Conservation (phyloP, 2,329 filamentous ascomycete species). For the Magnaporthiopsis rhizophila region DNA sequence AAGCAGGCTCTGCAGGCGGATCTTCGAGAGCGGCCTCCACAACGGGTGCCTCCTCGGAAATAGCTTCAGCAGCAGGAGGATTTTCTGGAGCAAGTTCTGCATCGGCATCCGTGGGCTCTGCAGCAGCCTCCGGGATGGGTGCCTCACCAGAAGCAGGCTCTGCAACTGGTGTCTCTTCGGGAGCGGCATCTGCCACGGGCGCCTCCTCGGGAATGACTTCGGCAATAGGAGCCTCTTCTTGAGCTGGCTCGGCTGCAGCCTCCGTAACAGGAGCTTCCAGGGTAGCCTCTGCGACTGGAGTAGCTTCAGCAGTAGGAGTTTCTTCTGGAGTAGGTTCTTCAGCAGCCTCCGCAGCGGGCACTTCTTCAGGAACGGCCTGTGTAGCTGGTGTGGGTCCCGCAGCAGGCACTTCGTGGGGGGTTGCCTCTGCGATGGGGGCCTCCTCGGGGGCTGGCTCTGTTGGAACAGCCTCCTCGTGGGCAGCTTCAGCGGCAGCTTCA, state of each 20-base stretch:
- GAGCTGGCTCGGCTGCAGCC: neutral
- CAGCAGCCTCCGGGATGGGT: neutral
- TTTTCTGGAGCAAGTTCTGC: neutral
- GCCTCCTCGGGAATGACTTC: neutral
- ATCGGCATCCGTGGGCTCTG: neutral
- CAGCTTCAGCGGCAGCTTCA: neutral
- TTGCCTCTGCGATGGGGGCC: neutral
- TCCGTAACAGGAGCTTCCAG: neutral
- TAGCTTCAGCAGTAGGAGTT: neutral
- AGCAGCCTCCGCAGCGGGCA: constrained; percentile 4
- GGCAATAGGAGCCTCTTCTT: neutral
- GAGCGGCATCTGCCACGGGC: neutral
- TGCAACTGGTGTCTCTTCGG: neutral
- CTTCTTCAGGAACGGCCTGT: constrained; percentile 9
- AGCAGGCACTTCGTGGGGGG: neutral
- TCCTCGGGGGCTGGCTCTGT: neutral
- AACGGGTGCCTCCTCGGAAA: neutral
- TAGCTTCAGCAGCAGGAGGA: neutral
- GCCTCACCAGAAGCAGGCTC: neutral
- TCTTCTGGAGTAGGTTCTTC: constrained; percentile 1
- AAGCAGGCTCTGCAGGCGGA: neutral
- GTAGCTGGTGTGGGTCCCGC: too few relatives aligned
- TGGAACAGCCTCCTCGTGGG: too few relatives aligned
- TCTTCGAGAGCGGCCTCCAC: neutral
- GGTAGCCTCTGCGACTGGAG: too few relatives aligned